Percentiles rank a stretch among this genome's conserved stretches.
Evolutionary conservation across 352 stramenopile species (phyloP).

Genomic region (Plasmopara muralis): DNA sequence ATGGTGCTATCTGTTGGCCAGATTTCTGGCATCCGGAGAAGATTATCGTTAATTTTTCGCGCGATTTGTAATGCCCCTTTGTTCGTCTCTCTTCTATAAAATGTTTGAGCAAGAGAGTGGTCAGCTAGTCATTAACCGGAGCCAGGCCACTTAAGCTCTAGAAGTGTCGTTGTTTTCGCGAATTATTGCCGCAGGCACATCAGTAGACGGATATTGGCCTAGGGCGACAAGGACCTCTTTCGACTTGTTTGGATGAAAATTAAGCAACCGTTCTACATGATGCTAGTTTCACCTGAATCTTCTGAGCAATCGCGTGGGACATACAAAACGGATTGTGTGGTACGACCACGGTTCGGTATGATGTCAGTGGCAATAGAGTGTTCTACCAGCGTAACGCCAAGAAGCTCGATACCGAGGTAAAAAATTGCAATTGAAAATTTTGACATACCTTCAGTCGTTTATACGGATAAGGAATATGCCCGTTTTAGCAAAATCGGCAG

Average conservation of each 20-base stretch:
- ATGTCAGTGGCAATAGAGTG: constrained; percentile 39
- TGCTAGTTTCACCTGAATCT: constrained; percentile 39
- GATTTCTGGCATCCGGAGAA: constrained; percentile 70
- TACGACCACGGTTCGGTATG: constrained; percentile 72
- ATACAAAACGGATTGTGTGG: constrained; percentile 48
- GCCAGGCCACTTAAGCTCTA: constrained; percentile 28
- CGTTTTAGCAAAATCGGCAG: constrained; percentile 10
- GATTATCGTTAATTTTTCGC: constrained; percentile 69
- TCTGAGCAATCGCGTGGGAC: constrained; percentile 29
- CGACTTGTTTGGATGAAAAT: constrained; percentile 74
- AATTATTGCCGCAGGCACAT: constrained; percentile 57
- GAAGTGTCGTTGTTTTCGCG: constrained; percentile 59
- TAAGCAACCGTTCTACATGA: constrained; percentile 52
- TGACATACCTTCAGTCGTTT: constrained; percentile 40
- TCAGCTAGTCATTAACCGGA: constrained; percentile 61
- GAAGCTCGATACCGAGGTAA: constrained; percentile 53
- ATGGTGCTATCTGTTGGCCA: constrained; percentile 65
- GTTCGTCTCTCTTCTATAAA: constrained; percentile 54
- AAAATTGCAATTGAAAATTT: constrained; percentile 35
- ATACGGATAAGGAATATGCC: constrained; percentile 24
- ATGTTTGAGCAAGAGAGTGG: constrained; percentile 81
- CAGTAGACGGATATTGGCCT: constrained; percentile 47
- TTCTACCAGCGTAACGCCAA: constrained; percentile 72
- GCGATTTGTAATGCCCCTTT: constrained; percentile 53
- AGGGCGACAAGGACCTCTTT: constrained; percentile 79